These are phyloP conservation scores for Teratosphaeriaceae sp. DNA, from an alignment of 2,329 filamentous ascomycete genomes.

Conservation along the genomic window DNA sequence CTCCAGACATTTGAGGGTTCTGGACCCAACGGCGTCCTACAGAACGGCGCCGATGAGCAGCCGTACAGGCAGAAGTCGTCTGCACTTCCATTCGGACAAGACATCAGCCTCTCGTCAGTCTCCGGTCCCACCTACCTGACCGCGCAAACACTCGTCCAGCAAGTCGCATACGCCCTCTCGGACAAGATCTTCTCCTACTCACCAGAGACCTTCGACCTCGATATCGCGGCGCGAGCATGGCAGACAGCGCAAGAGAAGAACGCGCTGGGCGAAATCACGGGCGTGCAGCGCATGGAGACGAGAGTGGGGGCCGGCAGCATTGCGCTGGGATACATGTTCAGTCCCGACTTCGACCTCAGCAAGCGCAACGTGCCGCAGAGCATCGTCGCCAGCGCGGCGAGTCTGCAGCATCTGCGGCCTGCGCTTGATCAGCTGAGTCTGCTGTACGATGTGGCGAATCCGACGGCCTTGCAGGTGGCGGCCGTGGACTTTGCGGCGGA, in stretches of 20 bases:
- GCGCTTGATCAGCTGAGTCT: slow-evolving; percentile 86
- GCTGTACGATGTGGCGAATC: slow-evolving; percentile 85
- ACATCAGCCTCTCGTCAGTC: slow-evolving; percentile 52
- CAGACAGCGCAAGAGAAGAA: slow-evolving; percentile 63
- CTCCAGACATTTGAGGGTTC: slow-evolving; percentile 26
- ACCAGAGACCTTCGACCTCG: slow-evolving; percentile 85
- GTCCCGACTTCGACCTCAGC: slow-evolving; percentile 85
- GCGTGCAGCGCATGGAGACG: slow-evolving; percentile 76
- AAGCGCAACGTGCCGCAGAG: slow-evolving; percentile 90
- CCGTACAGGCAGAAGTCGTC: slow-evolving; percentile 34
- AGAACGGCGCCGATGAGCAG: slow-evolving; percentile 3
- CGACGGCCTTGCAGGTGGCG: slow-evolving; percentile 86
- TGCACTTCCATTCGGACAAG: slow-evolving; percentile 47
- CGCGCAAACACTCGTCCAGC: slow-evolving; percentile 87
- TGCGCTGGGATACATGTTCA: slow-evolving; percentile 95
- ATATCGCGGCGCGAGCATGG: slow-evolving; percentile 77
- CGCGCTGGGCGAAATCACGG: slow-evolving; percentile 71
- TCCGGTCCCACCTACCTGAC: slow-evolving; percentile 88
- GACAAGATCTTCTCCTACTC: slow-evolving; percentile 98
- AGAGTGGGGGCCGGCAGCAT: slow-evolving; percentile 83
- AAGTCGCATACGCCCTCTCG: slow-evolving; percentile 89
- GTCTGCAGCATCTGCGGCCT: slow-evolving; percentile 71
- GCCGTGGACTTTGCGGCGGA: slow-evolving; percentile 72
- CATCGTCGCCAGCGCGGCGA: slow-evolving; percentile 78
- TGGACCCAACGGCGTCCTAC: slow-evolving; percentile 15